Conservation (phyloP, 2,329 filamentous ascomycete species). For the Aspergillus texensis region DNA sequence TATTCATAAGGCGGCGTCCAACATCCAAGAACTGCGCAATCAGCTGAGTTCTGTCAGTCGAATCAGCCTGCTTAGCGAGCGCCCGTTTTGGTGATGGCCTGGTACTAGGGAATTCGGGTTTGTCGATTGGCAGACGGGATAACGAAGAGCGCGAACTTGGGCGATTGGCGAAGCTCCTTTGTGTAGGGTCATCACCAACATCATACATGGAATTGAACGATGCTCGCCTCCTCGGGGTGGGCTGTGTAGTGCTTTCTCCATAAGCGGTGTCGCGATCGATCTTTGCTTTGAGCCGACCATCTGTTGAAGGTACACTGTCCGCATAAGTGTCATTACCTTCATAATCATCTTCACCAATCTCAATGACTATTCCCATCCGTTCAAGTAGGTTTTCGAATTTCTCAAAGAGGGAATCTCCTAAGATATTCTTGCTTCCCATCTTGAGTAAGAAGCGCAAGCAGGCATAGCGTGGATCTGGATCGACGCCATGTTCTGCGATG, state of each 20-base stretch:
- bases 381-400: conserved; percentile 71
- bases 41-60: conserved; percentile 39
- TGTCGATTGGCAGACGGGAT: conserved; percentile 44
- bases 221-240: conserved; percentile 48
- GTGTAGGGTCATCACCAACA: conserved; percentile 55
- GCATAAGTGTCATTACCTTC: conserved; percentile 33
- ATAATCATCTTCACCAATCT: conserved; percentile 51
- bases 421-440: conserved; percentile 64
- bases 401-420: conserved; percentile 63
- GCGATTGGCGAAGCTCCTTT: conserved; percentile 39
- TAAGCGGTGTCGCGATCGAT: conserved; percentile 21
- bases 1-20: conserved; percentile 38
- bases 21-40: conserved; percentile 44
- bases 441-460: conserved; percentile 79
- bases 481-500: conserved; percentile 69
- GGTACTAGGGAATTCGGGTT: conserved; percentile 36
- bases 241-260: conserved; percentile 32
- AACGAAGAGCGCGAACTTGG: conserved; percentile 48
- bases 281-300: conserved; percentile 25
- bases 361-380: conserved; percentile 71
- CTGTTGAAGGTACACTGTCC: conserved; percentile 23
- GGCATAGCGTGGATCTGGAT: conserved; percentile 73
- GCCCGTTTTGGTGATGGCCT: conserved; percentile 21
- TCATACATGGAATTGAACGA: conserved; percentile 59
- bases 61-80: conserved; percentile 19